These are phyloP conservation scores for Pyrus hybrid DNA, from an alignment of 331 rosid species.

Conservation along the genomic window DNA sequence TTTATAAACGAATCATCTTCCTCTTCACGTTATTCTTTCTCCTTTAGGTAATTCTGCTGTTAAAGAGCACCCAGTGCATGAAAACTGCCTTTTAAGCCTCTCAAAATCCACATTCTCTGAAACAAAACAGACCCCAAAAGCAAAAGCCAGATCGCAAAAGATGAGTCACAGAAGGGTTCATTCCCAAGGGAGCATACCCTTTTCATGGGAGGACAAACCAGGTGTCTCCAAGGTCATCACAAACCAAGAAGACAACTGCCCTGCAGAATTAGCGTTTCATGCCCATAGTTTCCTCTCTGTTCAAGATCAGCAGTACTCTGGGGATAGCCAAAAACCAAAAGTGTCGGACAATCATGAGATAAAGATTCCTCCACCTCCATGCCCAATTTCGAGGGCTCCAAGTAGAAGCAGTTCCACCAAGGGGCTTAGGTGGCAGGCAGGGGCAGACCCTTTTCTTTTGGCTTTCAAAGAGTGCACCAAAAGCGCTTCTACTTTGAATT, in stretches of 20 bases:
- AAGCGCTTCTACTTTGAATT: slow-evolving; percentile 1
- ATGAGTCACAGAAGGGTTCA: slow-evolving; percentile 60
- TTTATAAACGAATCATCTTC: slow-evolving; percentile 26
- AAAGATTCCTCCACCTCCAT: slow-evolving; percentile 82
- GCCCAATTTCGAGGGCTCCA: slow-evolving; percentile 25
- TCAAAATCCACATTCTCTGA: background rate
- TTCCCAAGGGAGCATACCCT: slow-evolving; percentile 82
- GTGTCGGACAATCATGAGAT: background rate
- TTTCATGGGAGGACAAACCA: slow-evolving; percentile 75
- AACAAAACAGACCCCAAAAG: background rate
- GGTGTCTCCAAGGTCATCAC: slow-evolving; percentile 51
- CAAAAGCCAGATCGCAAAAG: background rate
- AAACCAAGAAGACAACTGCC: slow-evolving; percentile 6
- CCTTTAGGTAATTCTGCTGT: slow-evolving; percentile 30
- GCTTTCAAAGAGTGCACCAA: slow-evolving; percentile 74
- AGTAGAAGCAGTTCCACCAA: slow-evolving; percentile 49
- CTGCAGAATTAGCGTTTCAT: slow-evolving; percentile 6
- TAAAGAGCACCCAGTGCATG: slow-evolving; percentile 32
- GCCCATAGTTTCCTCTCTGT: slow-evolving; percentile 1
- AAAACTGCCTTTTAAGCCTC: slow-evolving; percentile 25
- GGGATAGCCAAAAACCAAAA: background rate
- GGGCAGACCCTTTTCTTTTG: slow-evolving; percentile 74
- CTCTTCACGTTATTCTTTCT: slow-evolving; percentile 50
- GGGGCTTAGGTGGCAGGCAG: slow-evolving; percentile 46
- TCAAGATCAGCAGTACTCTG: background rate